These are phyloP conservation scores for Leccinum uliginosum DNA, from an alignment of 768 basidiomycete genomes.

Conservation along the genomic window DNA sequence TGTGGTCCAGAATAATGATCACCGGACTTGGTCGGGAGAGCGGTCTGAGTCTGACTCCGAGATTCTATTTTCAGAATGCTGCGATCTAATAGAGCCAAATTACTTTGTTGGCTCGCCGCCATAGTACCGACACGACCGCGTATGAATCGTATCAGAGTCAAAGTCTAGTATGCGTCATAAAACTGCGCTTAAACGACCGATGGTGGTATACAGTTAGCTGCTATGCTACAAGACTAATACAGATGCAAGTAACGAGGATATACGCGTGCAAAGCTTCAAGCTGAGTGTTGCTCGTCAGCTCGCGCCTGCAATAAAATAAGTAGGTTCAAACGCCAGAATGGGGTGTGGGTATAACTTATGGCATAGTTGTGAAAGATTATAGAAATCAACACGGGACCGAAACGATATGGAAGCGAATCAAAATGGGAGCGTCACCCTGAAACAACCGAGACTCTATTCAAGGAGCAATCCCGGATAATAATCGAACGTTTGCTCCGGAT, in stretches of 20 bases:
- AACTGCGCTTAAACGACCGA: not conserved
- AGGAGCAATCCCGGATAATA: slow-evolving; percentile 26
- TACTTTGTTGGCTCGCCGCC: not conserved
- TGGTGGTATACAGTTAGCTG: slow-evolving; percentile 17
- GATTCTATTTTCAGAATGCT: not conserved
- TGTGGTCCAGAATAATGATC: slow-evolving; percentile 7
- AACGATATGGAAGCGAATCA: not conserved
- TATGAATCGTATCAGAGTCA: not conserved
- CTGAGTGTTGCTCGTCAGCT: slow-evolving; percentile 6
- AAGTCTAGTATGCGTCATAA: not conserved
- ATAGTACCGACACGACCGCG: too few species aligned
- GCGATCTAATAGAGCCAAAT: slow-evolving; percentile 15
- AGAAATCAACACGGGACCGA: slow-evolving; percentile 1
- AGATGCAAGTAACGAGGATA: slow-evolving; percentile 6
- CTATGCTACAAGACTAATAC: slow-evolving; percentile 24
- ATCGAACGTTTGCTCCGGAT: slow-evolving; percentile 25
- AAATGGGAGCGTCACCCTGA: not conserved
- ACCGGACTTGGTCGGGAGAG: slow-evolving; percentile 5
- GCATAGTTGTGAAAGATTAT: slow-evolving; percentile 11
- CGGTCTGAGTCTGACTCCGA: not conserved
- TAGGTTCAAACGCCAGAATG: not conserved
- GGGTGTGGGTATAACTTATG: slow-evolving; percentile 15
- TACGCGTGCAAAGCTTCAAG: slow-evolving; percentile 3
- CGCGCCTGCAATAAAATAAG: not conserved
- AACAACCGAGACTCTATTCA: slow-evolving; percentile 14